Evolutionary conservation across 176 grass and related monocot species (phyloP).

Genomic region (Puya raimondii): DNA sequence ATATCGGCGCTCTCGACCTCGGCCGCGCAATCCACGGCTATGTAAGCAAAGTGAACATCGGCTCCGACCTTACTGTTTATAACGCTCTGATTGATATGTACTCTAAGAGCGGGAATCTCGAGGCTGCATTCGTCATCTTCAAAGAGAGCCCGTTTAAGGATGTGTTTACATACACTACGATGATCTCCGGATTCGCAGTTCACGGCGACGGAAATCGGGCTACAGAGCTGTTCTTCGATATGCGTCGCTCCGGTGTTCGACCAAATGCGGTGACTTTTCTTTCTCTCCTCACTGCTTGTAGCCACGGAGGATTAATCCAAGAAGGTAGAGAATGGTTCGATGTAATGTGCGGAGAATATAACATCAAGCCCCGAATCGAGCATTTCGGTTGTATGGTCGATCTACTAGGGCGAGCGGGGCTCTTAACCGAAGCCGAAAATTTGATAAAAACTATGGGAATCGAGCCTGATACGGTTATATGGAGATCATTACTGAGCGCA

Average conservation of each 20-base stretch:
- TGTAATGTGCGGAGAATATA: conserved; percentile 29
- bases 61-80: conserved; percentile 26
- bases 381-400: conserved; percentile 69
- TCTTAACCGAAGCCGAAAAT: conserved; percentile 41
- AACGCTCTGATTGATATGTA: conserved; percentile 76
- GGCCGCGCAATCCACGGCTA: conserved; percentile 42
- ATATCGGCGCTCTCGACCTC: conserved; percentile 52
- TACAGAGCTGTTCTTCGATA: conserved; percentile 38
- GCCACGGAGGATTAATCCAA: conserved; percentile 44
- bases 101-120: conserved; percentile 45
- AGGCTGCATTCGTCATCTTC: conserved; percentile 34
- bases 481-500: conserved; percentile 61
- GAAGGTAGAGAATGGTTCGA: conserved; percentile 46
- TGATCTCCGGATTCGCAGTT: conserved; percentile 53
- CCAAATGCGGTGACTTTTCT: conserved; percentile 53
- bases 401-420: conserved; percentile 56
- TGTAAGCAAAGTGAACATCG: conserved; percentile 30
- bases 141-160: conserved; percentile 41
- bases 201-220: conserved; percentile 42
- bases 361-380: conserved; percentile 33
- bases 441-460: conserved; percentile 44
- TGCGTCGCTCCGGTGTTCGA: conserved; percentile 31
- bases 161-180: conserved; percentile 56
- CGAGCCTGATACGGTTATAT: conserved; percentile 53
- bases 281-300: conserved; percentile 51